Percentiles rank a stretch among this genome's conserved stretches.
Conservation (phyloP, 2,329 filamentous ascomycete genomes). For the Apiospora kogelbergensis region DNA sequence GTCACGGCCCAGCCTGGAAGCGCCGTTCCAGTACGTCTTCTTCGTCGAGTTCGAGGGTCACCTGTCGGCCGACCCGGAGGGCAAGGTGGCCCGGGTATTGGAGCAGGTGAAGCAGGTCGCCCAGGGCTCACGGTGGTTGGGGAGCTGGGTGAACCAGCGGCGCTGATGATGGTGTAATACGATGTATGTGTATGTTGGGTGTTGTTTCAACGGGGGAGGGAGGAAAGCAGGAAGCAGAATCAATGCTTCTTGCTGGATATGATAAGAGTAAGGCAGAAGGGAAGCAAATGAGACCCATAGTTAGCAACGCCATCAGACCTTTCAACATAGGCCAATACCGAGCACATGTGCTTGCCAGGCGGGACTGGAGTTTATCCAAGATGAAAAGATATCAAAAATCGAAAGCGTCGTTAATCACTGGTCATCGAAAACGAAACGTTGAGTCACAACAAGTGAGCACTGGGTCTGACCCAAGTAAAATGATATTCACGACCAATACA, state of each 20-base stretch:
- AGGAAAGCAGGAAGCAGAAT: not conserved
- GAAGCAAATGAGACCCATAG: not conserved
- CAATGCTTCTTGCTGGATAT: too few relatives aligned
- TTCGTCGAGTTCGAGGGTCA: conserved; percentile 85
- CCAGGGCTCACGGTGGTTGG: conserved; percentile 66
- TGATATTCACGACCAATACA: not conserved
- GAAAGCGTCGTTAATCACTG: too few relatives aligned
- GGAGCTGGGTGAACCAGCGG: conserved; percentile 57
- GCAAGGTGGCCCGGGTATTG: conserved; percentile 61
- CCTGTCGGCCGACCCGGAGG: conserved; percentile 50
- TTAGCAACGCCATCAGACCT: not conserved
- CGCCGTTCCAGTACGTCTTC: conserved; percentile 89
- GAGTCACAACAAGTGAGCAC: too few relatives aligned
- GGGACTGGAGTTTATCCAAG: too few relatives aligned
- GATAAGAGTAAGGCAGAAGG: not conserved
- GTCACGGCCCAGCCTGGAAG: conserved; percentile 72
- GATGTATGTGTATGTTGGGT: not conserved
- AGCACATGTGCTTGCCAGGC: not conserved
- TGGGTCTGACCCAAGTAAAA: too few relatives aligned
- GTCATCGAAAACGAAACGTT: too few relatives aligned
- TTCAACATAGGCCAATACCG: not conserved
- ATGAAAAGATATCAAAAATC: not conserved
- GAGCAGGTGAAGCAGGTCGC: conserved; percentile 56
- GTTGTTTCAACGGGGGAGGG: not conserved
- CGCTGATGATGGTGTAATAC: not conserved